These are phyloP conservation scores for Lippia alba DNA, from an alignment of 305 asterid species.

Conservation along the genomic window DNA sequence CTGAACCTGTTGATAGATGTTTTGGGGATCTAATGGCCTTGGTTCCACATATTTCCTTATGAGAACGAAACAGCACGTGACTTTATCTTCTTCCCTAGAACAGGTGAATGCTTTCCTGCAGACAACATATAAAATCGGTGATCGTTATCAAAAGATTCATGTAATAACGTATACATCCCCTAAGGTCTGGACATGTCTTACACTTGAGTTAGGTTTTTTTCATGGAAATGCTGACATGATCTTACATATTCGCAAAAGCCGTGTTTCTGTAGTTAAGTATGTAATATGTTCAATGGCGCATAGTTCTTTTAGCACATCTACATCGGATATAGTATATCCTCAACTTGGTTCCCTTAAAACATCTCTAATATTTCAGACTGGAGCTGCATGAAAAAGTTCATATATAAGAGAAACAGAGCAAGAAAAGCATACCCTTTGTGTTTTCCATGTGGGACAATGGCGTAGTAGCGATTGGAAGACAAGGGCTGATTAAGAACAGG, in stretches of 20 bases:
- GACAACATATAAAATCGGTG: background rate
- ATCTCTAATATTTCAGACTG: too few relatives aligned
- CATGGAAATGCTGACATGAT: too few relatives aligned
- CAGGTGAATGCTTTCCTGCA: slow-evolving; percentile 52
- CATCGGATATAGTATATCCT: too few relatives aligned
- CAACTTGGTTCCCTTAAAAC: too few relatives aligned
- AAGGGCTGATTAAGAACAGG: slow-evolving; percentile 64
- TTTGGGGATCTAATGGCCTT: slow-evolving; percentile 49
- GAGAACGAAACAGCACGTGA: slow-evolving; percentile 33
- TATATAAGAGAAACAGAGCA: background rate
- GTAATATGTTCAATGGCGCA: too few relatives aligned
- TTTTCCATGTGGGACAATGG: slow-evolving; percentile 50
- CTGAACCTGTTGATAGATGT: slow-evolving; percentile 53
- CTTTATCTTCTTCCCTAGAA: slow-evolving; percentile 46
- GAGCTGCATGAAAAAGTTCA: background rate
- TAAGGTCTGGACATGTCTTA: too few relatives aligned
- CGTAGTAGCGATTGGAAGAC: slow-evolving; percentile 65
- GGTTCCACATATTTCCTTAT: slow-evolving; percentile 35
- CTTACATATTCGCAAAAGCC: too few relatives aligned
- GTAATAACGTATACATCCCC: too few relatives aligned
- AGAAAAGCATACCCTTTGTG: slow-evolving; percentile 59
- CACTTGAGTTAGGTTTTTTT: too few relatives aligned
- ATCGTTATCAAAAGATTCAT: too few relatives aligned
- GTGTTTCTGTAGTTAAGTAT: too few relatives aligned
- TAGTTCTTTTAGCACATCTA: too few relatives aligned